Conservation (phyloP, 2,329 filamentous ascomycete genomes). For the Trichothecium sympodiale region DNA sequence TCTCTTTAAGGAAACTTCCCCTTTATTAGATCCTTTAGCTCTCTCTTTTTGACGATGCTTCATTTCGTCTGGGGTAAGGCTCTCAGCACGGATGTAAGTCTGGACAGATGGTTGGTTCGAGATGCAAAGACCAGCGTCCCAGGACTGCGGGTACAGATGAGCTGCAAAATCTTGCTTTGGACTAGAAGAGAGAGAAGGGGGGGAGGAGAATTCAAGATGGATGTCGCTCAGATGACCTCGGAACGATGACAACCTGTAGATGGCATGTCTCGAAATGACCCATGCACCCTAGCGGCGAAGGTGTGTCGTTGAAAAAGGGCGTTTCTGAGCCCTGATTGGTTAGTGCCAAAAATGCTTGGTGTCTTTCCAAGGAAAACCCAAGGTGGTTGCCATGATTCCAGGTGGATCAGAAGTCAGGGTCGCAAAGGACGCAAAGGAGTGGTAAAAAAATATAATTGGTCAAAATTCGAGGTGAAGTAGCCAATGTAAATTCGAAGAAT, state of each 20-base stretch:
- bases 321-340: slow-evolving; percentile 14
- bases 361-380: not conserved
- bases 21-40: not conserved
- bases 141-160: slow-evolving; percentile 2
- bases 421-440: not conserved
- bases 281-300: slow-evolving; percentile 13
- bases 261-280: slow-evolving; percentile 9
- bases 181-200: slow-evolving; percentile 27
- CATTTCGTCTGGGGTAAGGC: not conserved
- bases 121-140: slow-evolving; percentile 1
- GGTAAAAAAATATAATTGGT: not conserved
- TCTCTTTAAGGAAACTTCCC: not conserved
- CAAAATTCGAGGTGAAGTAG: not conserved
- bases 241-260: slow-evolving; percentile 20
- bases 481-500: not conserved
- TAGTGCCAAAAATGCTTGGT: not conserved
- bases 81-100: slow-evolving; percentile 7
- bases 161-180: slow-evolving; percentile 12
- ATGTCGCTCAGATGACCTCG: slow-evolving; percentile 14
- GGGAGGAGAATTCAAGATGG: slow-evolving; percentile 32
- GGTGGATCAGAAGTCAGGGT: not conserved
- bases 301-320: slow-evolving; percentile 12
- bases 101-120: slow-evolving; percentile 17
- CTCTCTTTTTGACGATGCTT: not conserved
- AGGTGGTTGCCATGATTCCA: not conserved